These are phyloP conservation scores for Globisporangium echinulatum DNA, from an alignment of 352 stramenopile genomes.

Conservation along the genomic window DNA sequence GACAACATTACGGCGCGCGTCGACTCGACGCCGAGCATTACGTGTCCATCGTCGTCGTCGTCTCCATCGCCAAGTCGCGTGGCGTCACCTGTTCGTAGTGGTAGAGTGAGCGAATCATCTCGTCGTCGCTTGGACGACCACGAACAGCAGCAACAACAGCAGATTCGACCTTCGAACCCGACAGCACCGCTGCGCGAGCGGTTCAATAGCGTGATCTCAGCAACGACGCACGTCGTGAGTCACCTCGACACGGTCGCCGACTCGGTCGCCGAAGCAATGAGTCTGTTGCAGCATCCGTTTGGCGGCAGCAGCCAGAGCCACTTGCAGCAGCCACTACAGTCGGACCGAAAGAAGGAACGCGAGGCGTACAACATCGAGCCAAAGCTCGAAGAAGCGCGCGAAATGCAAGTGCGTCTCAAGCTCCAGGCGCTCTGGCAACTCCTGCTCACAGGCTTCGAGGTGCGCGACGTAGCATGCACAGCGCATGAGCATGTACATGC, in stretches of 20 bases:
- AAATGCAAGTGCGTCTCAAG: constrained; percentile 27
- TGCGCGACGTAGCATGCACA: not conserved
- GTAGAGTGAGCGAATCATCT: not conserved
- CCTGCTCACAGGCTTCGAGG: constrained; percentile 47
- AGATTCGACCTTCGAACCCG: constrained; percentile 1
- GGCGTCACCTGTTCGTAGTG: not conserved
- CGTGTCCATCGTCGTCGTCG: constrained; percentile 3
- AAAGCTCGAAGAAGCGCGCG: constrained; percentile 18
- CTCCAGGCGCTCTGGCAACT: constrained; percentile 53
- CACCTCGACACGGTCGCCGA: constrained; percentile 19
- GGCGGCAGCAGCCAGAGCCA: constrained; percentile 4
- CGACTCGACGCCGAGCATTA: not conserved
- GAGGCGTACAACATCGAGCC: constrained; percentile 25
- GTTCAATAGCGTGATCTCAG: constrained; percentile 19
- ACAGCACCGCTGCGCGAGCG: constrained; percentile 15
- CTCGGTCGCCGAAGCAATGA: constrained; percentile 27
- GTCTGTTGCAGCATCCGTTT: constrained; percentile 24
- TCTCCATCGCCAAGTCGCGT: not conserved
- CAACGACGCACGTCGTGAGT: constrained; percentile 18
- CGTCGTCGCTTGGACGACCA: constrained; percentile 12
- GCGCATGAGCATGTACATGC: no score
- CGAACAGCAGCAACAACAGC: constrained; percentile 4
- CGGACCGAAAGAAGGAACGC: constrained; percentile 8
- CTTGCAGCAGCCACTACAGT: not conserved
- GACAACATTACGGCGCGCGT: not conserved